Percentiles rank a stretch among this genome's conserved stretches.
These are phyloP conservation scores for Acanthamoeba healyi DNA, from an alignment of 208 protist species.

Conservation along the genomic window DNA sequence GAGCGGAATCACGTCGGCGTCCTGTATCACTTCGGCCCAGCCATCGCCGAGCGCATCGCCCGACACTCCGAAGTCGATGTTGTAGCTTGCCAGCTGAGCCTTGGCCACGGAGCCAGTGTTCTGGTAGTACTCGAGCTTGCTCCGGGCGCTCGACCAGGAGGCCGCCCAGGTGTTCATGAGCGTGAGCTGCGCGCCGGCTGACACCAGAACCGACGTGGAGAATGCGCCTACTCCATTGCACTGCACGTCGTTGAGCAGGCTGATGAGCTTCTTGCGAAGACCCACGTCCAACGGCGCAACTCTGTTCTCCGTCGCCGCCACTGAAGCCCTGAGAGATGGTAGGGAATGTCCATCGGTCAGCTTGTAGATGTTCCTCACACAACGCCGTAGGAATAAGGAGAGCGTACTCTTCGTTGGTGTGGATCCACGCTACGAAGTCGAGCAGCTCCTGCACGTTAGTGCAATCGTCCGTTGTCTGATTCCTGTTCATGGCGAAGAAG, in stretches of 20 bases:
- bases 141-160: neutral
- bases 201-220: neutral
- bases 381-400: too few relatives aligned
- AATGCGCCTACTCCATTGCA: neutral
- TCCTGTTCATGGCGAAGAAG: slow-evolving; percentile 17
- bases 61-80: neutral
- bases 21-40: neutral
- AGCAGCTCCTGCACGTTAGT: slow-evolving; percentile 17
- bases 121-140: neutral
- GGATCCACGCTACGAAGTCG: slow-evolving; percentile 8
- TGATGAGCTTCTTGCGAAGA: slow-evolving; percentile 48
- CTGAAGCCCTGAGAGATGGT: neutral
- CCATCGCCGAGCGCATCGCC: neutral
- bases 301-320: neutral
- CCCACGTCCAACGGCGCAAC: neutral
- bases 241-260: slow-evolving; percentile 1
- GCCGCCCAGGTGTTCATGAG: slow-evolving; percentile 15
- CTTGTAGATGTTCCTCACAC: too few relatives aligned
- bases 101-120: neutral
- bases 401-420: slow-evolving; percentile 26
- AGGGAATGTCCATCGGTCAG: neutral
- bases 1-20: slow-evolving; percentile 10
- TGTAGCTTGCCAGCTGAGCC: neutral
- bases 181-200: slow-evolving; percentile 26
- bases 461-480: neutral